A percentile compares a stretch with the other conserved stretches of the same genome.
Evolutionary conservation across 306 rosid species (phyloP).

Genomic region (Casuarina cunninghamiana): DNA sequence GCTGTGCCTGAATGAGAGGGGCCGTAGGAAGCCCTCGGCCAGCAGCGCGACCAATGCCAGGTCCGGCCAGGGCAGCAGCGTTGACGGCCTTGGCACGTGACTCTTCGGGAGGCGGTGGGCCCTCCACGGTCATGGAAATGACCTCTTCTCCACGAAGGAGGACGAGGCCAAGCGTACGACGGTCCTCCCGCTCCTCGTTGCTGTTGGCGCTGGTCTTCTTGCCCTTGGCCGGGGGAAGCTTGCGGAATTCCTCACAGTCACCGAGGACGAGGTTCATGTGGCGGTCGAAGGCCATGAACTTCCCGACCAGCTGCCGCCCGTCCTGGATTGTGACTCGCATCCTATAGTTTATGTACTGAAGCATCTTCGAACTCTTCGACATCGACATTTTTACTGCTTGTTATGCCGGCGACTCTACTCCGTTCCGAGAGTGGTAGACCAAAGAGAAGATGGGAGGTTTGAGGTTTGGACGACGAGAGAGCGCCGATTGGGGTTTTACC

Average conservation of each 20-base stretch:
- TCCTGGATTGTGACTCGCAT: constrained; percentile 97
- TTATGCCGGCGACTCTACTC: neutral
- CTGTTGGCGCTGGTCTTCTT: constrained; percentile 50
- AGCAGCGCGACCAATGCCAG: constrained; percentile 84
- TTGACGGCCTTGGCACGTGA: constrained; percentile 80
- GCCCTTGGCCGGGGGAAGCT: constrained; percentile 88
- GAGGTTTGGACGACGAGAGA: too few species aligned
- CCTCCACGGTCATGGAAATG: constrained; percentile 98
- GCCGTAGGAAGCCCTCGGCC: constrained; percentile 87
- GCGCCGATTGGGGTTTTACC: too few species aligned
- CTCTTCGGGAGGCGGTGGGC: constrained; percentile 95
- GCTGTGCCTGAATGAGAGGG: constrained; percentile 83
- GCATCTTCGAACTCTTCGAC: constrained; percentile 99
- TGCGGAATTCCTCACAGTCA: constrained; percentile 97
- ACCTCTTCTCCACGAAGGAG: constrained; percentile 99
- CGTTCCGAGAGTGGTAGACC: neutral
- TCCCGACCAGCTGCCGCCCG: constrained; percentile 94
- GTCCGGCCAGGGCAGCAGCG: constrained; percentile 85
- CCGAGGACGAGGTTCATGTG: constrained; percentile 98
- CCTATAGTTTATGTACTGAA: constrained; percentile 87
- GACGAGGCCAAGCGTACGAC: constrained; percentile 94
- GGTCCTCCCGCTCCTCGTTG: constrained; percentile 82
- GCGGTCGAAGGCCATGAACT: constrained; percentile 99
- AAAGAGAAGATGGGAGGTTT: too few species aligned
- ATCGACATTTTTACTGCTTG: constrained; percentile 68